phyloP scores from a whole-genome alignment of 2,329 filamentous ascomycete species.

The Colletotrichum endophyticum region DNA sequence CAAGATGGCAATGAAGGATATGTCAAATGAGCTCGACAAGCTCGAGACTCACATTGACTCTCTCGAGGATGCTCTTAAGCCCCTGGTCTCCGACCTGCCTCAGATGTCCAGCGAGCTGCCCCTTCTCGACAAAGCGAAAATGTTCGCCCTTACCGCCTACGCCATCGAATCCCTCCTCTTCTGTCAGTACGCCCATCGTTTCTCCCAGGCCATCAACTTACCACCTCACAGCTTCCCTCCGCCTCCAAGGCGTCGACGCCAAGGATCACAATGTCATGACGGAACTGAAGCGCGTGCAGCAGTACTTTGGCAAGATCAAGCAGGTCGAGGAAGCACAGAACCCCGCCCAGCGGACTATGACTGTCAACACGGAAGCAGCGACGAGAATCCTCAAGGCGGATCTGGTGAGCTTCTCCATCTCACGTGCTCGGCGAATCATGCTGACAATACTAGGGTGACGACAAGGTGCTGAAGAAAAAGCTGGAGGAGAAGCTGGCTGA shows the following conservation, averaged over 20 bases:
- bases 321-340: conserved; percentile 65
- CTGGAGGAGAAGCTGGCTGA: conserved; percentile 62
- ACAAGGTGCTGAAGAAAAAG: conserved; percentile 56
- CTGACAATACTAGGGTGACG: conserved; percentile 44
- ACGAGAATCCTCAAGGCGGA: conserved; percentile 83
- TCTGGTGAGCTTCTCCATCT: conserved; percentile 56
- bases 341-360: conserved; percentile 55
- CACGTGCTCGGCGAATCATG: neutral
- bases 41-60: conserved; percentile 81
- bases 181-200: conserved; percentile 55
- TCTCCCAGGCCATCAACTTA: neutral
- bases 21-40: conserved; percentile 72
- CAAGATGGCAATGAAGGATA: conserved; percentile 53
- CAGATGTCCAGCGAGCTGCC: conserved; percentile 79
- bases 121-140: conserved; percentile 92
- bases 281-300: conserved; percentile 85
- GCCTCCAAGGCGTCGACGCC: conserved; percentile 80
- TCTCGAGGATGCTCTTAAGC: conserved; percentile 74
- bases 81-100: conserved; percentile 72
- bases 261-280: conserved; percentile 83
- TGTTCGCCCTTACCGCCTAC: conserved; percentile 88
- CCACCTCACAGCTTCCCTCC: conserved; percentile 66
- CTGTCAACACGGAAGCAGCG: conserved; percentile 77
- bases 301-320: conserved; percentile 94
- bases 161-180: conserved; percentile 90